Conservation (phyloP, 1,284 basidiomycete species). For the Hymenochaete sp. region DNA sequence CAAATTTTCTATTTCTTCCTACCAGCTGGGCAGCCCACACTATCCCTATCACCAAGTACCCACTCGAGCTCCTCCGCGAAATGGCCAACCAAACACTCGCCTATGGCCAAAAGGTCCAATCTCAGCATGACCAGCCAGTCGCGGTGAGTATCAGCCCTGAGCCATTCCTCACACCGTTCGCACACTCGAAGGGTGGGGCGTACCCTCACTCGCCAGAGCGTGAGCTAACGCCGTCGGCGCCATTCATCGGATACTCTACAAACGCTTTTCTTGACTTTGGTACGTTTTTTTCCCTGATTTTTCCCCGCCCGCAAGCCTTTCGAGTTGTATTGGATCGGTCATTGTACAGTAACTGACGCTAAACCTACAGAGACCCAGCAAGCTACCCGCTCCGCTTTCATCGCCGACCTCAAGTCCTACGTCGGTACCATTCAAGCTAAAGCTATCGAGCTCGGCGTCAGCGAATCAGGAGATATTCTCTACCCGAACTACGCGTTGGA, state of each 20-base stretch:
- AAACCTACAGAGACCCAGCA: background rate
- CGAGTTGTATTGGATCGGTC: background rate
- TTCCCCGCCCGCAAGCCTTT: background rate
- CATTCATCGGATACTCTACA: conserved; percentile 2
- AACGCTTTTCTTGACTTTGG: background rate
- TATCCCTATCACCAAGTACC: conserved; percentile 11
- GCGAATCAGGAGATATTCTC: conserved; percentile 13
- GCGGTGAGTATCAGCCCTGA: conserved; percentile 1
- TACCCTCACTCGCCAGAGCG: conserved; percentile 10
- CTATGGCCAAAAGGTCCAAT: conserved; percentile 1
- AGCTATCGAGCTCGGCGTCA: conserved; percentile 11
- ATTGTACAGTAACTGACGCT: too few species aligned
- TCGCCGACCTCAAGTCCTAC: conserved; percentile 2
- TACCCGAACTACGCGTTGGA: conserved; percentile 20
- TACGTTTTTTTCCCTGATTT: background rate
- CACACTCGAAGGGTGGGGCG: conserved; percentile 11
- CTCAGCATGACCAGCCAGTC: background rate
- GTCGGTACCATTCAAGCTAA: conserved; percentile 7
- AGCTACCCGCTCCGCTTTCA: background rate
- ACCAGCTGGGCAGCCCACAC: conserved; percentile 2
- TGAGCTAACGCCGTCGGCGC: conserved; percentile 3
- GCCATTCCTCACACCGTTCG: conserved; percentile 10
- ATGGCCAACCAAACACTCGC: background rate
- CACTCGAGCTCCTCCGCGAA: conserved; percentile 5
- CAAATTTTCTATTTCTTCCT: background rate